A percentile compares a stretch with the other conserved stretches of the same genome.
These are phyloP conservation scores for Zygoascus flipseniorum DNA, from an alignment of 805 yeast genomes.

Conservation along the genomic window DNA sequence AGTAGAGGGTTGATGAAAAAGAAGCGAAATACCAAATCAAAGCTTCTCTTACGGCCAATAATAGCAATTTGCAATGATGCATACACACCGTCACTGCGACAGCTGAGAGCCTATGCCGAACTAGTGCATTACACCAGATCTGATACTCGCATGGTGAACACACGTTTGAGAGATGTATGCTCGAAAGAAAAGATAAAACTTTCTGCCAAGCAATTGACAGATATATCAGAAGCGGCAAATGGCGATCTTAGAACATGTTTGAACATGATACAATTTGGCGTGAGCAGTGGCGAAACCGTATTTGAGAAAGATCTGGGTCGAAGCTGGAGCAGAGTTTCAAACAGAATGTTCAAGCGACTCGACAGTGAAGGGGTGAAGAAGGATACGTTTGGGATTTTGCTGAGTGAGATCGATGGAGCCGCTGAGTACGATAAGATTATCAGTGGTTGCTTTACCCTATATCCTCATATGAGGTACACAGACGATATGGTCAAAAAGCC, in stretches of 20 bases:
- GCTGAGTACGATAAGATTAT: slow-evolving; percentile 55
- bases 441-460: slow-evolving; percentile 58
- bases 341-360: slow-evolving; percentile 43
- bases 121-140: slow-evolving; percentile 59
- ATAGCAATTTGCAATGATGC: slow-evolving; percentile 88
- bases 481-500: slow-evolving; percentile 60
- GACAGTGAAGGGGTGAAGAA: slow-evolving; percentile 31
- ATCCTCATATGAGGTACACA: slow-evolving; percentile 51
- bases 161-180: slow-evolving; percentile 45
- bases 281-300: slow-evolving; percentile 8
- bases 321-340: slow-evolving; percentile 61
- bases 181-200: slow-evolving; percentile 43
- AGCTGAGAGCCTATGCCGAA: slow-evolving; percentile 65
- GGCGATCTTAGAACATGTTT: slow-evolving; percentile 83
- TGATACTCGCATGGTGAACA: slow-evolving; percentile 36
- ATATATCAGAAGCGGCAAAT: slow-evolving; percentile 60
- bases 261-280: slow-evolving; percentile 68
- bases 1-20: slow-evolving; percentile 25
- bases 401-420: slow-evolving; percentile 39
- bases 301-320: slow-evolving; percentile 47
- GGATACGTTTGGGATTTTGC: slow-evolving; percentile 41
- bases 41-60: slow-evolving; percentile 66
- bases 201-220: slow-evolving; percentile 46
- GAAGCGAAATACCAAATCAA: slow-evolving; percentile 27
- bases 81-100: slow-evolving; percentile 66